Evolutionary conservation across 768 basidiomycete species (phyloP), one percentile per base, ranked within the genome.

Genomic region (Mycena filopes): DNA sequence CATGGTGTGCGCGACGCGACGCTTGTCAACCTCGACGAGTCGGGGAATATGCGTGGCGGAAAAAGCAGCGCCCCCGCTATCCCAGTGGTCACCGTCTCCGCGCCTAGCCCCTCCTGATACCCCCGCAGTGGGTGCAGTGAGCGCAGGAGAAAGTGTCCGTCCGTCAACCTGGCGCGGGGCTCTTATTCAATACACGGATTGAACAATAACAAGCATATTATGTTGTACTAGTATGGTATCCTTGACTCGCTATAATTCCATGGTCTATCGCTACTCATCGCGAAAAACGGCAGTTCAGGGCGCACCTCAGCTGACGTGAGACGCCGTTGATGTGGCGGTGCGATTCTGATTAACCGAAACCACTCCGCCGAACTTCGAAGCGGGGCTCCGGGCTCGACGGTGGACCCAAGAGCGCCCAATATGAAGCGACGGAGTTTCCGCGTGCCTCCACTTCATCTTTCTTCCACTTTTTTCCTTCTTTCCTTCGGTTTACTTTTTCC

Each of bases 1-100:
- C 67, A 68, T 53, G 47, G 47, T 25, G 59, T 20, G 25, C 67
- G 67, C 26, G 67, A 69, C 53, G 67, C 67, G 46, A 69, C 67
- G 20, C 49, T 69, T 10, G 50, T 69, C 11, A 63, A 65, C 9
- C 13, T 53, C 12, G 63, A 60, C 4, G 41, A 36, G 21, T 20
- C 42, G n/a, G 29, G 45, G n/a, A 43, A 33, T 3, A 12, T 47
- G 2, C 56, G 59, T 2, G 48, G 55, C 20, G 21, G 53, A 31
- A 49, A 50, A 10, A 60, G 49, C 26, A 26, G 23, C 31, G 9
- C 31, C 15, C 38, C 62, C 33, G 5, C 23, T 10, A 10, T 63
- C 29, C 66, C 66, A 23, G 26, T 42, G 23, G 56, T 67, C 21
- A 59, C 53, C 8, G 56, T 66, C 21, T 60, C 65, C 55, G 55